Conservation (phyloP, 345 rosid genomes). For the Arabidopsis arenosa region DNA sequence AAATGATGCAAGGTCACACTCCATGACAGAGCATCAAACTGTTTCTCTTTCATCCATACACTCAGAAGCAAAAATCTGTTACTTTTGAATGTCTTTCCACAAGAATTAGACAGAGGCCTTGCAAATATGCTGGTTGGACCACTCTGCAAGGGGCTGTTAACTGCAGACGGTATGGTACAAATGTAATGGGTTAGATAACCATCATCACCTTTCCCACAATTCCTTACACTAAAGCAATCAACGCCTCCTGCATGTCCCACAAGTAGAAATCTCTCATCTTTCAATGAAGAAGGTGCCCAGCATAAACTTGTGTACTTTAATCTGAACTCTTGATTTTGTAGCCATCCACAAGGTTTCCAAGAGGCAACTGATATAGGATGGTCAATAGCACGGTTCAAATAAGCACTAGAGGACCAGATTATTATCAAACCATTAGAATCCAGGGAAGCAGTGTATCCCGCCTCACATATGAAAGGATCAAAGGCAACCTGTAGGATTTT, state of each 20-base stretch:
- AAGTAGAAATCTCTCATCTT: slow-evolving; percentile 66
- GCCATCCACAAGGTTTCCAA: slow-evolving; percentile 69
- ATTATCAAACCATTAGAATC: slow-evolving; percentile 78
- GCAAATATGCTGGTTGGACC: slow-evolving; percentile 71
- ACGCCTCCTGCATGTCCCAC: slow-evolving; percentile 77
- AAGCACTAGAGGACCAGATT: slow-evolving; percentile 65
- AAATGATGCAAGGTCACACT: slow-evolving; percentile 65
- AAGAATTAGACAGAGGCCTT: slow-evolving; percentile 57
- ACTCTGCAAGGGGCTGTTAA: slow-evolving; percentile 49
- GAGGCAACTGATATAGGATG: slow-evolving; percentile 57
- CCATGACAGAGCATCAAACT: slow-evolving; percentile 75
- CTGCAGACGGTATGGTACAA: slow-evolving; percentile 72
- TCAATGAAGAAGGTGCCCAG: slow-evolving; percentile 76
- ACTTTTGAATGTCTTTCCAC: slow-evolving; percentile 53
- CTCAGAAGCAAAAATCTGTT: slow-evolving; percentile 74
- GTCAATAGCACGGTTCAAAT: slow-evolving; percentile 49
- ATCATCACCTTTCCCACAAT: slow-evolving; percentile 47
- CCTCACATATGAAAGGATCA: slow-evolving; percentile 59
- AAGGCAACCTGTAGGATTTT: slow-evolving; percentile 69
- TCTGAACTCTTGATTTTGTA: slow-evolving; percentile 48
- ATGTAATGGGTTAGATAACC: slow-evolving; percentile 54
- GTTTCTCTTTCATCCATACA: slow-evolving; percentile 62
- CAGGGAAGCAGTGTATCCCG: slow-evolving; percentile 69
- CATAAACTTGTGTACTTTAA: slow-evolving; percentile 70
- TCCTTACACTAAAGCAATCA: slow-evolving; percentile 78